These are phyloP conservation scores for Ophiostoma sp. DNA, from an alignment of 2,329 filamentous ascomycete species.

Conservation along the genomic window DNA sequence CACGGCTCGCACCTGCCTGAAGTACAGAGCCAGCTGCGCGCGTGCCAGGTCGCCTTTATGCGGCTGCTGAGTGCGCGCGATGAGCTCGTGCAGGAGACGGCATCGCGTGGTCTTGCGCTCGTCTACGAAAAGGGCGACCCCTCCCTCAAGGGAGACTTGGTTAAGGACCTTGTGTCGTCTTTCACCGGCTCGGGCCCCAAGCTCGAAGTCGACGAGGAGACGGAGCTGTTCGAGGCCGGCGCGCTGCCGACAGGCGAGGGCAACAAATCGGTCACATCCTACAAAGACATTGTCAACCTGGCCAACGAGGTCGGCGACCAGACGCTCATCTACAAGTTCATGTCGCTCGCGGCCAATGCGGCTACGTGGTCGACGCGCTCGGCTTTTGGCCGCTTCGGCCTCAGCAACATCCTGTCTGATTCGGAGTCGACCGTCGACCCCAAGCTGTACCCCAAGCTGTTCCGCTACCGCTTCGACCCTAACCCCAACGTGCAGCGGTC, in stretches of 20 bases:
- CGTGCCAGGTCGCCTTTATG: slow-evolving; percentile 84
- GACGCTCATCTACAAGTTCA: slow-evolving; percentile 95
- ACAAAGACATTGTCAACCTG: slow-evolving; percentile 92
- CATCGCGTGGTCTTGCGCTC: slow-evolving; percentile 81
- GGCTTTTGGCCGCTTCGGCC: slow-evolving; percentile 87
- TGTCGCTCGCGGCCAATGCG: slow-evolving; percentile 93
- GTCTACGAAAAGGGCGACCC: slow-evolving; percentile 91
- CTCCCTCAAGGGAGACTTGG: slow-evolving; percentile 71
- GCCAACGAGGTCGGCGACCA: slow-evolving; percentile 97
- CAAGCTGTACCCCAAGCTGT: slow-evolving; percentile 92
- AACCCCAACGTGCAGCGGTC: slow-evolving; percentile 88
- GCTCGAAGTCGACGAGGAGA: slow-evolving; percentile 83
- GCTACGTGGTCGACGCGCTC: slow-evolving; percentile 97
- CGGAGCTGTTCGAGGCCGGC: slow-evolving; percentile 87
- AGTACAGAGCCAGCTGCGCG: slow-evolving; percentile 67
- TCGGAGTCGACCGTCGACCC: slow-evolving; percentile 84
- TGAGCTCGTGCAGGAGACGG: slow-evolving; percentile 91
- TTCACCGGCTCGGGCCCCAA: slow-evolving; percentile 74
- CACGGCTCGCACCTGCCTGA: slow-evolving; percentile 76
- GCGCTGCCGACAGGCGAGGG: slow-evolving; percentile 86
- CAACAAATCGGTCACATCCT: slow-evolving; percentile 68
- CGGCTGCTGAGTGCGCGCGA: slow-evolving; percentile 80
- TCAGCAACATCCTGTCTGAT: slow-evolving; percentile 74
- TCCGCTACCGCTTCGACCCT: slow-evolving; percentile 89
- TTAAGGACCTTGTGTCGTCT: slow-evolving; percentile 79